Evolutionary conservation across 257 asterid species (phyloP), one percentile per base, ranked within the genome.

Genomic region (Penstemon davidsonii): DNA sequence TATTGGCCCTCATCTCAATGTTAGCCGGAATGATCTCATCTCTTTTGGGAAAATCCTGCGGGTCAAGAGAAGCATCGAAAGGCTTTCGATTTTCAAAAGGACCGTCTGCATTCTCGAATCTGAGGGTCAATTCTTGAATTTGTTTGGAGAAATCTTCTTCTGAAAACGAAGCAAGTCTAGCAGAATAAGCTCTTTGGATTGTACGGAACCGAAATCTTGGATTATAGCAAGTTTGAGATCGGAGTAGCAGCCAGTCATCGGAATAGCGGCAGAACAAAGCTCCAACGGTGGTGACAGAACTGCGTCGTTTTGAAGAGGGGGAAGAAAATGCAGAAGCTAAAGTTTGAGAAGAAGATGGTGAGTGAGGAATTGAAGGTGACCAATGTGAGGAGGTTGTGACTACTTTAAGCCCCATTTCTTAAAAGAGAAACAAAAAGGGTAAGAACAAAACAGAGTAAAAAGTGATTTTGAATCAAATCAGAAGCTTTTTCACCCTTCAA

Each of bases 71-170:
- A 5, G 75, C 78, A 57, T 85, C 88, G 55, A 89, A 87, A 8
- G 70, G 57, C 75, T 33, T 76, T 12, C 15, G 74, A 18, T 67
- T 75, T 39, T 72, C 33, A 25, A 25, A 25, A 25, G 33, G 33
- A 25, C 33, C 33, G 33, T 25, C 33, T 25, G 33, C 2, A 25
- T 25, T 25, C 33, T 25, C 33, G 62, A 79, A 87, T 10, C 79
- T 79, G 7, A 59, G 64, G 0, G 88, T 79, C 70, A 81, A 47
- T 13, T 88, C 94, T 45, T 83, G 79, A 74, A 88, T 83, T 45
- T 80, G 63, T 64, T 71, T 87, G 39, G 93, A 84, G 66, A 90
- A 88, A 42, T 88, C 99, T 19, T 93, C 97, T 38, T 93, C 97
- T 0, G 96, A 88, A 50, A 87, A 90, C 0, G 99, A 83, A 69